phyloP scores from a whole-genome alignment of 306 rosid species.

The Cucurbita pepo region DNA sequence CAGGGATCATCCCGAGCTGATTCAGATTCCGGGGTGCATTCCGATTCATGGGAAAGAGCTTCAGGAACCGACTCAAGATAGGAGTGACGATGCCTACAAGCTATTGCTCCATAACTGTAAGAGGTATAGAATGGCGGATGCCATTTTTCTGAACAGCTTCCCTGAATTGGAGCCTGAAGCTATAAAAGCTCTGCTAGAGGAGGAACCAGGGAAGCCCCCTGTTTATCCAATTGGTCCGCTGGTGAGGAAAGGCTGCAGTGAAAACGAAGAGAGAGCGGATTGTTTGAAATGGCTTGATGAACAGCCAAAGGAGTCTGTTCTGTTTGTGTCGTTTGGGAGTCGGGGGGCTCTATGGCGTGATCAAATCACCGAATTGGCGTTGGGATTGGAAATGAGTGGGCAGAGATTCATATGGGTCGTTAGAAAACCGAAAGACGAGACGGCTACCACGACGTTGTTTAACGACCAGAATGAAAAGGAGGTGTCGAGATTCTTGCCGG shows the following conservation, averaged over 20 bases:
- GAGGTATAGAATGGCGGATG: slow-evolving; percentile 15
- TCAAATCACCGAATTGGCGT: slow-evolving; percentile 20
- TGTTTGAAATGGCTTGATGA: slow-evolving; percentile 27
- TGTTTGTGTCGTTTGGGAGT: slow-evolving; percentile 28
- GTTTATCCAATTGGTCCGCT: slow-evolving; percentile 46
- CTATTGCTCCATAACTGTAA: slow-evolving; percentile 21
- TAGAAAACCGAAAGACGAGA: slow-evolving; percentile 16
- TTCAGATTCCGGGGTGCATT: slow-evolving; percentile 38
- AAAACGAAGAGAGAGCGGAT: background rate
- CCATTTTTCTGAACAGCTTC: slow-evolving; percentile 38
- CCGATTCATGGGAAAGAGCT: slow-evolving; percentile 39
- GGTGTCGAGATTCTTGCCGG: slow-evolving; percentile 27
- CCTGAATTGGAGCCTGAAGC: slow-evolving; percentile 40
- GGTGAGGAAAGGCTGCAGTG: slow-evolving; percentile 5
- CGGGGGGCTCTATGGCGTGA: slow-evolving; percentile 20
- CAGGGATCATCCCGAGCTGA: slow-evolving; percentile 29
- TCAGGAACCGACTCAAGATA: slow-evolving; percentile 38
- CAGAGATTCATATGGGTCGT: slow-evolving; percentile 32
- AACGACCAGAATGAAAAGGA: slow-evolving; percentile 7
- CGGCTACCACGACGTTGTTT: slow-evolving; percentile 24
- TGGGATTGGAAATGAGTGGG: slow-evolving; percentile 24
- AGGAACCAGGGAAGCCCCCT: slow-evolving; percentile 22
- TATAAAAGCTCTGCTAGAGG: slow-evolving; percentile 8
- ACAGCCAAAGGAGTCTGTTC: slow-evolving; percentile 24
- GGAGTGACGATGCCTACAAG: slow-evolving; percentile 34